Base-by-base conservation (phyloP, 331 rosid species). In the Malus hybrid region DNA sequence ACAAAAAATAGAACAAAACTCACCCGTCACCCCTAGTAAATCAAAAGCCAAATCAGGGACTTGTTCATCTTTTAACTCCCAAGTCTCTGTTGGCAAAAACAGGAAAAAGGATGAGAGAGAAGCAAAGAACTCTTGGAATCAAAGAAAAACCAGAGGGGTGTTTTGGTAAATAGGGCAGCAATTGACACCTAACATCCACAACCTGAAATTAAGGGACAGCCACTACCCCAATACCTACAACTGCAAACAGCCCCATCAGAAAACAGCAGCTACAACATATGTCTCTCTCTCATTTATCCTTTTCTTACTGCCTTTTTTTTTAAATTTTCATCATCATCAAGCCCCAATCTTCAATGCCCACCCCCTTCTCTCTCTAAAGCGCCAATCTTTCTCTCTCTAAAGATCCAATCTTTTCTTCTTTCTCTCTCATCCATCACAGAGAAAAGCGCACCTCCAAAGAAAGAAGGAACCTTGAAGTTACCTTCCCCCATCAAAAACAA, bases 401-500 rank as follows among this genome's bases (percentile, higher is more conserved):
- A 58, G 5, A 4, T 2, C n/a, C 44, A n/a, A 67, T 22, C 60
- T 18, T 52, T 77, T 70, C 72, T 76, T 74, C 77, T 77, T 48
- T 76, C 71, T 77, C 80, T 74, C 77, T 78, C 81, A 44, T 77
- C 74, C 63, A 57, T 52, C 29, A 63, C 81, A 80, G 74, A 71
- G 70, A 82, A 78, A 85, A 44, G 14, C 70, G 64, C 70, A 46
- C 77, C 76, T 81, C 78, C 42, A 81, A 73, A 78, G 46, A 39
- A 39, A 39, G 88, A 87, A 77, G 93, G 87, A 86, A 86, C 86
- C 84, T 87, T 82, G 89, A 83, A 90, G 91, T 86, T 88, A 85
- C 82, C 80, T 76, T 44, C 78, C 82, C 46, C 82, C 82, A 67
- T 77, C 85, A 80, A 78, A 73, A 76, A 66, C 75, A 84, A 84